phyloP scores from a whole-genome alignment of 192 early-diverging fungal genomes.

The Backusella mclennaniae region DNA sequence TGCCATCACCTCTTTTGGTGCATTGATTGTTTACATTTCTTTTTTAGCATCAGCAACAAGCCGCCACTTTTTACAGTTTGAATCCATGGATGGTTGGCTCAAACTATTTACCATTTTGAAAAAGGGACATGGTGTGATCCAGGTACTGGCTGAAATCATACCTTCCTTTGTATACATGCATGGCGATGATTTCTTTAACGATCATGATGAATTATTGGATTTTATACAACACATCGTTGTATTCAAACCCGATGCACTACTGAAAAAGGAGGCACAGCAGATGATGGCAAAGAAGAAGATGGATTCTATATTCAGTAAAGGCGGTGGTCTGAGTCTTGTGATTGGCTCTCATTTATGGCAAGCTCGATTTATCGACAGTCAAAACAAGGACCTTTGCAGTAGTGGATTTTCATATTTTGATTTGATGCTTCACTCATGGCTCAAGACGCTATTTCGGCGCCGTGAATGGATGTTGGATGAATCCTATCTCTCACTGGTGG shows the following conservation, averaged over 20 bases:
- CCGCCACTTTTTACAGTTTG: slow-evolving; percentile 43
- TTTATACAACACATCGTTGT: slow-evolving; percentile 33
- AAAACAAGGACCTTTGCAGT: slow-evolving; percentile 12
- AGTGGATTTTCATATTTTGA: slow-evolving; percentile 34
- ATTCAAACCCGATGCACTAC: slow-evolving; percentile 38
- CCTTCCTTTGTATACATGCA: slow-evolving; percentile 38
- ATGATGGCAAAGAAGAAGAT: background rate
- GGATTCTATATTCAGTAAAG: background rate
- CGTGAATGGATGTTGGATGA: slow-evolving; percentile 32
- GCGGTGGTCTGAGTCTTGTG: slow-evolving; percentile 19
- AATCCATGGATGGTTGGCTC: slow-evolving; percentile 38
- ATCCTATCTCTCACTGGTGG: slow-evolving; percentile 8
- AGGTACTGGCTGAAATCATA: slow-evolving; percentile 30
- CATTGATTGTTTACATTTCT: slow-evolving; percentile 36
- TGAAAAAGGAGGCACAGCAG: slow-evolving; percentile 11
- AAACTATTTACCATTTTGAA: slow-evolving; percentile 37
- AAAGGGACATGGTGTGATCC: slow-evolving; percentile 20
- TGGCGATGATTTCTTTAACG: slow-evolving; percentile 36
- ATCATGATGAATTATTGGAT: slow-evolving; percentile 9
- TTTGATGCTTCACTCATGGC: slow-evolving; percentile 34
- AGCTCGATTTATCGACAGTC: slow-evolving; percentile 24
- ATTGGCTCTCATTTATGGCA: slow-evolving; percentile 32
- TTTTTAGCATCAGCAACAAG: slow-evolving; percentile 39
- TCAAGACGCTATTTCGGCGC: slow-evolving; percentile 16
- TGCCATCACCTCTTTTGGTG: slow-evolving; percentile 23